Evolutionary conservation across 176 grass and related monocot species (phyloP), one percentile per base, ranked within the genome.

Genomic region (Musa beccarii): DNA sequence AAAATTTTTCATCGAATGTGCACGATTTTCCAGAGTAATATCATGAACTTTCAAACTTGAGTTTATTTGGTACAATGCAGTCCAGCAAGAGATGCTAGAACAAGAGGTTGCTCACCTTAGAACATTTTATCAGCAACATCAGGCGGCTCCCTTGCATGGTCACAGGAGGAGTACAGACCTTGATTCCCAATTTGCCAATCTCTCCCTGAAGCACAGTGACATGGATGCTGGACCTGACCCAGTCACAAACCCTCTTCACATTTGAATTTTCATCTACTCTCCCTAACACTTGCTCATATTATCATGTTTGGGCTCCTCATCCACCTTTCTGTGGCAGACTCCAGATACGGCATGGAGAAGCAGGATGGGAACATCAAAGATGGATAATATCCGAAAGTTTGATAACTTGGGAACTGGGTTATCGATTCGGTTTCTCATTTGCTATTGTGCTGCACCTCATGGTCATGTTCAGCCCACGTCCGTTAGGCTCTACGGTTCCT

Each of bases 11-110:
- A 26, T 28, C 6, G 26, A 26, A 26, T 11, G n/a, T 22, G 24
- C 11, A 72, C 54, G 34, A 49, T 70, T 83, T 49, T 73, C 51
- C 68, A 59, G 24, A 55, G 53, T 21, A 43, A 62, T 9, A 59
- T 59, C 29, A 75, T 15, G 9, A 34, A 61, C 69, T 81, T 56
- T 74, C 75, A 43, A 78, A 65, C 66, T 69, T 87, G 29, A 66
- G 29, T 62, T 57, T 50, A 70, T 68, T 67, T 87, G 54, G 23
- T 24, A 86, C 76, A 51, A 84, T 87, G 79, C 83, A 99, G 95
- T 89, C 82, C 95, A 99, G 81, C 90, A 99, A 71, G 95, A 94
- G 81, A 99, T 99, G 88, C 91, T 99, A 84, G 95, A 99, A 80
- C 81, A 83, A 84, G 95, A 94, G 83, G 85, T 94, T 23, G 76